A percentile compares a stretch with the other conserved stretches of the same genome.
Evolutionary conservation across 2,329 filamentous ascomycete genomes (phyloP).

Genomic region (Arthrobotrys musiformis): DNA sequence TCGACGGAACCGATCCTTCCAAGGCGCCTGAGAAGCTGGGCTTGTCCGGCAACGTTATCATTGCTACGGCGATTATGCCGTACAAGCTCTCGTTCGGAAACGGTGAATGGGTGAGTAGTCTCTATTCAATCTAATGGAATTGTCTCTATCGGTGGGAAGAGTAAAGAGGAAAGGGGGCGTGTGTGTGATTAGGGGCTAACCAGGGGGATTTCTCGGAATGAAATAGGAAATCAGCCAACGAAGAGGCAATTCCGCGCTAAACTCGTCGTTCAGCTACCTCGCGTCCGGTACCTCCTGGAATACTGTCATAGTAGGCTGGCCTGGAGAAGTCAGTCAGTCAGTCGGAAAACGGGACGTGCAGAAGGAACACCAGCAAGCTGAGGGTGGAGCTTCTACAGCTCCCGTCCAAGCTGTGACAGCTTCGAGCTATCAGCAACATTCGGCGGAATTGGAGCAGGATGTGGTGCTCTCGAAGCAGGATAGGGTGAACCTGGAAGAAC

Average conservation of each 20-base stretch:
- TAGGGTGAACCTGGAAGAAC: constrained; percentile 78
- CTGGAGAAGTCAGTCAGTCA: constrained; percentile 75
- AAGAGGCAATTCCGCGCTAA: constrained; percentile 88
- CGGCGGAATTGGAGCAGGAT: constrained; percentile 67
- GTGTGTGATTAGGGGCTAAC: neutral
- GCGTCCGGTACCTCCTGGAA: constrained; percentile 90
- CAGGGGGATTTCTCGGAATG: neutral
- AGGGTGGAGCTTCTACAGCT: constrained; percentile 50
- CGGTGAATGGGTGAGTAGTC: constrained; percentile 69
- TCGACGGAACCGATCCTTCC: constrained; percentile 65
- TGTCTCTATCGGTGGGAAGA: neutral
- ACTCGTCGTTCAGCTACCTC: constrained; percentile 88
- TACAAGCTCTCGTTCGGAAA: constrained; percentile 69
- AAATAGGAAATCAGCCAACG: constrained; percentile 78
- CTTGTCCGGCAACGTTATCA: constrained; percentile 73
- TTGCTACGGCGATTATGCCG: constrained; percentile 72
- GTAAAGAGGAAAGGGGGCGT: neutral
- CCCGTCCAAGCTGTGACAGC: constrained; percentile 44
- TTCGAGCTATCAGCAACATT: constrained; percentile 40
- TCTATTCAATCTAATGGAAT: neutral
- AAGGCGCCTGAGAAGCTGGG: constrained; percentile 69
- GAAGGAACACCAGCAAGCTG: constrained; percentile 56
- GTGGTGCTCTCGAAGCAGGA: constrained; percentile 77
- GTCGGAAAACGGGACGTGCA: constrained; percentile 49
- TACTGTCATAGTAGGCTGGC: constrained; percentile 93